Evolutionary conservation across 1,139 yeast species (phyloP).

Genomic region (Hansenula lynferdii): DNA sequence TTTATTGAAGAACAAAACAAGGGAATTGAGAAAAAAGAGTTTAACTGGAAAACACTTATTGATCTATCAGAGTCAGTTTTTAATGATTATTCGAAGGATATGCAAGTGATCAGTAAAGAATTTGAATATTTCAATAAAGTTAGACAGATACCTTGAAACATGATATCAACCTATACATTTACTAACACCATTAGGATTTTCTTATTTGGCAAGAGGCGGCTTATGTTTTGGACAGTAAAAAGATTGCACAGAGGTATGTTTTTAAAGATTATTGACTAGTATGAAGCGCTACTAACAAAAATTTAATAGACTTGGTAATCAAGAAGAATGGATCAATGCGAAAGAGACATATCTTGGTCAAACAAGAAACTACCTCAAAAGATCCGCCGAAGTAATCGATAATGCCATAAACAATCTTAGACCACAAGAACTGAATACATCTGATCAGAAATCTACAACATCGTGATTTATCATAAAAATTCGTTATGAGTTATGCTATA

Average conservation of each 20-base stretch:
- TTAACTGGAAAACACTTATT: constrained; percentile 21
- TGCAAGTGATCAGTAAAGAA: constrained; percentile 18
- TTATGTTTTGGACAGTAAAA: constrained; percentile 23
- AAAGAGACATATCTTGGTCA: constrained; percentile 20
- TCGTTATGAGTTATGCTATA: too few relatives aligned
- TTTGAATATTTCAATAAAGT: constrained; percentile 22
- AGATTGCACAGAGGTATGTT: constrained; percentile 15
- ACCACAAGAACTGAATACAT: too few relatives aligned
- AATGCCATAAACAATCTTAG: constrained; percentile 16
- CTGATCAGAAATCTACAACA: background rate
- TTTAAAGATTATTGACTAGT: too few relatives aligned
- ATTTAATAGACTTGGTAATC: constrained; percentile 12
- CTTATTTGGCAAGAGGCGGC: constrained; percentile 24
- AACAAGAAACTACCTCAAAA: constrained; percentile 18
- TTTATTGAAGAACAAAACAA: background rate
- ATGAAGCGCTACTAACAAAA: too few relatives aligned
- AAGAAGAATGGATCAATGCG: constrained; percentile 22
- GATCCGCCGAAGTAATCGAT: constrained; percentile 21
- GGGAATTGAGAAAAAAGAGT: constrained; percentile 2
- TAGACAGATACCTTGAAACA: too few relatives aligned
- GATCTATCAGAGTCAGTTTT: constrained; percentile 20
- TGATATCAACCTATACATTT: too few relatives aligned
- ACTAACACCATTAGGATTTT: too few relatives aligned
- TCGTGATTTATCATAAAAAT: too few relatives aligned
- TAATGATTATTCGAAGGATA: constrained; percentile 17